Evolutionary conservation across 805 yeast genomes (phyloP), one percentile per base, ranked within the genome.

Genomic region (Wickerhamiella sorbophila): DNA sequence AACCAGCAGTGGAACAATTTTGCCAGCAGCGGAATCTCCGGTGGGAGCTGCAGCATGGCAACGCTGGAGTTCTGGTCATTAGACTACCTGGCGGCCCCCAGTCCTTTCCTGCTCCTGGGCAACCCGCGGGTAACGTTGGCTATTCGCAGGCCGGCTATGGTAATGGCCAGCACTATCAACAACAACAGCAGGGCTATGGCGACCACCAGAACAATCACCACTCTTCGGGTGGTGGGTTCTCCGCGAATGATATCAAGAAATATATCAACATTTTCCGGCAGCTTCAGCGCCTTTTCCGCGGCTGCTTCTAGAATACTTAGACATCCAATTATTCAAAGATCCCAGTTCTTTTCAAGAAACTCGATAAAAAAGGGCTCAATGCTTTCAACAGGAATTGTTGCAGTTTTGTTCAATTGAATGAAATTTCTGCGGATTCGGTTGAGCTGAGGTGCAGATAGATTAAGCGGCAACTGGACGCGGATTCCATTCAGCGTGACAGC

Each of bases 351-450:
- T 48, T 74, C 75, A 44, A 87, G 59, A 56, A 81, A 88, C 34
- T 86, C 94, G 4, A 77, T 79, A 61, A 87, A 88, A 51, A 83
- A 57, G 1, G 77, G 74, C 4, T 65, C 69, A 19, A 88, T 82
- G 52, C 94, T 63, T 21, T 72, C 76, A 18, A 66, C 54, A 40
- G 83, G 91, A 35, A 86, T 66, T 33, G 77, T 74, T 52, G 95
- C 69, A 67, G 86, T 74, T 51, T 83, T 72, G 57, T 88, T 85
- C 58, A 88, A 66, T 32, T 74, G 67, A n/a, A 87, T 74, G 59
- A 80, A 88, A 15, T 86, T 78, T 51, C 98, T 70, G 58, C 94
- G 69, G 12, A 84, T 65, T 46, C 98, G 67, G 52, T 87, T 95
- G 41, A 91, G 57, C 54, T 82, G 86, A 0, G 95, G 83, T 32